Evolutionary conservation across 768 basidiomycete species (phyloP).

Genomic region (Suillus luteus): DNA sequence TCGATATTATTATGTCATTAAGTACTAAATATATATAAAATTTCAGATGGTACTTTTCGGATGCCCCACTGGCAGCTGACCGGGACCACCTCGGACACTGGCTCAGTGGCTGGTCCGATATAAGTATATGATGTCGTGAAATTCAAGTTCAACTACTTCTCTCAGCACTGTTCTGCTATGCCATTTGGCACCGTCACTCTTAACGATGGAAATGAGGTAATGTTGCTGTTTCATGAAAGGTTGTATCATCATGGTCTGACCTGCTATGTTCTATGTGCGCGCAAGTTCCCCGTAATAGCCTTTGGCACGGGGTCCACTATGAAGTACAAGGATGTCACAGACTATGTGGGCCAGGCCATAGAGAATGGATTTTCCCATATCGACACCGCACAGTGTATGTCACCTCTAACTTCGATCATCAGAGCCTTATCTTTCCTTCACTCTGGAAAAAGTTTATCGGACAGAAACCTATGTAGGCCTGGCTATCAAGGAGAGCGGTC

Average conservation of each 20-base stretch:
- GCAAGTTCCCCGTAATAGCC: slow-evolving; percentile 60
- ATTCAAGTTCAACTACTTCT: too few species aligned
- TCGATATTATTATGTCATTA: too few species aligned
- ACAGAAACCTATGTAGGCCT: slow-evolving; percentile 38
- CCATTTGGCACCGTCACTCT: slow-evolving; percentile 41
- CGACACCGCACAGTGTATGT: slow-evolving; percentile 59
- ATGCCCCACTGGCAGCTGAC: too few species aligned
- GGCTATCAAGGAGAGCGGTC: slow-evolving; percentile 49
- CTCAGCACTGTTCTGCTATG: slow-evolving; percentile 29
- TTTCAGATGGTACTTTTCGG: too few species aligned
- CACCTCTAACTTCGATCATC: not conserved
- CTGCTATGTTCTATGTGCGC: not conserved
- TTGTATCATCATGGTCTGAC: not conserved
- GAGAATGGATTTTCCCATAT: slow-evolving; percentile 63
- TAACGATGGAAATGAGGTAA: slow-evolving; percentile 44
- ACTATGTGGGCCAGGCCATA: slow-evolving; percentile 57
- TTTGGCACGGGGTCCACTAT: slow-evolving; percentile 54
- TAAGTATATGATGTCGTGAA: too few species aligned
- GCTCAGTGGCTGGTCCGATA: too few species aligned
- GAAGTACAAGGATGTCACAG: slow-evolving; percentile 50
- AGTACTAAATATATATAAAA: too few species aligned
- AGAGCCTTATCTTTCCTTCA: not conserved
- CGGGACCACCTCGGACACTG: too few species aligned
- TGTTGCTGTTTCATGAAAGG: slow-evolving; percentile 1
- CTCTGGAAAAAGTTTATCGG: slow-evolving; percentile 25